These are phyloP conservation scores for Emergomyces orientalis DNA, from an alignment of 2,329 filamentous ascomycete species.

Conservation along the genomic window DNA sequence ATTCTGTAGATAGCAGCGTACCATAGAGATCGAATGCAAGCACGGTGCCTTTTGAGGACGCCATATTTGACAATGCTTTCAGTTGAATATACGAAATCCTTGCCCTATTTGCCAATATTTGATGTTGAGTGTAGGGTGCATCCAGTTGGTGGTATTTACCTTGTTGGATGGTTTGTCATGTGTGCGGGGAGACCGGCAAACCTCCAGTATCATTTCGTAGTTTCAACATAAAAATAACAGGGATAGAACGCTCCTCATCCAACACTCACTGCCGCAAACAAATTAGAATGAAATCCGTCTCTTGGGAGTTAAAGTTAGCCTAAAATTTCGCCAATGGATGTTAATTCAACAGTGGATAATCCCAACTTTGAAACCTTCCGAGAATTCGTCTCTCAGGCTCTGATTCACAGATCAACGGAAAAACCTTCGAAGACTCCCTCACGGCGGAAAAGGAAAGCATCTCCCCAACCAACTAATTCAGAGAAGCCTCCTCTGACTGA, in stretches of 20 bases:
- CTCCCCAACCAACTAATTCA: constrained; percentile 10
- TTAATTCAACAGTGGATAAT: constrained; percentile 13
- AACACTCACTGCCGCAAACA: neutral
- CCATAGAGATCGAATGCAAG: constrained; percentile 70
- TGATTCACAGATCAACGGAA: constrained; percentile 53
- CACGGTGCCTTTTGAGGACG: constrained; percentile 29
- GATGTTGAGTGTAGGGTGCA: neutral
- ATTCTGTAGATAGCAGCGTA: constrained; percentile 62
- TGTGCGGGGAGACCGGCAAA: neutral
- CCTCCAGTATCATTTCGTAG: neutral
- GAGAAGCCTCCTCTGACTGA: constrained; percentile 9
- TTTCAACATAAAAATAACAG: too few relatives aligned
- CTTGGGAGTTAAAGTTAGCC: neutral
- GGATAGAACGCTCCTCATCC: too few relatives aligned
- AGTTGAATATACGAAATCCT: neutral
- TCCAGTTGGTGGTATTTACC: neutral
- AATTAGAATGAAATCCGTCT: neutral
- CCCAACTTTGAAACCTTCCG: constrained; percentile 60
- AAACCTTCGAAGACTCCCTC: constrained; percentile 37
- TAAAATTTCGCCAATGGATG: neutral
- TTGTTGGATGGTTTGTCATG: neutral
- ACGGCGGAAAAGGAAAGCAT: constrained; percentile 17
- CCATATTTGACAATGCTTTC: constrained; percentile 11
- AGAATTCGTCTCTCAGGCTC: constrained; percentile 60
- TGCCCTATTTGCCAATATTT: neutral